Evolutionary conservation across 2,329 filamentous ascomycete genomes (phyloP).

Genomic region (Phaeosphaeriaceae sp.): DNA sequence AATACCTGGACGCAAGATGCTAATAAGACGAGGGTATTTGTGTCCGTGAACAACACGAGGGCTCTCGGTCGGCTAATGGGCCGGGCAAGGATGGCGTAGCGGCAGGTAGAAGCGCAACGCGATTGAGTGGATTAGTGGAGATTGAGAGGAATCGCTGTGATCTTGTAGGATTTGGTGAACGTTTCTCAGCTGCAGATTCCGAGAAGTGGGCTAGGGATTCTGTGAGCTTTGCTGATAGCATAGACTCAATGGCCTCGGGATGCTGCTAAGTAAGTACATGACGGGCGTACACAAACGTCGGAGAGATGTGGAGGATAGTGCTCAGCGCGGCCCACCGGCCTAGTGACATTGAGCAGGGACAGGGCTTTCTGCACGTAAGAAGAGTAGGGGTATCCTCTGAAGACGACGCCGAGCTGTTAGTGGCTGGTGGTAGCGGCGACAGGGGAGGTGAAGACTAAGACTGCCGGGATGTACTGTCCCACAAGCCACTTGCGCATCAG

Average conservation of each 20-base stretch:
- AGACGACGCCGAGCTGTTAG: slow-evolving; percentile 26
- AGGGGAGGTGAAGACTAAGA: slow-evolving; percentile 28
- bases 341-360: slow-evolving; percentile 38
- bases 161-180: not conserved
- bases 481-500: slow-evolving; percentile 35
- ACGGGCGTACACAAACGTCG: slow-evolving; percentile 36
- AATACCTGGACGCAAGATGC: slow-evolving; percentile 25
- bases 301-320: slow-evolving; percentile 48
- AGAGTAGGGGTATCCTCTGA: slow-evolving; percentile 27
- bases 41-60: slow-evolving; percentile 10
- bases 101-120: slow-evolving; percentile 2
- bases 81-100: slow-evolving; percentile 12
- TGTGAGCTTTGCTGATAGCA: slow-evolving; percentile 33
- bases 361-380: slow-evolving; percentile 32
- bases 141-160: slow-evolving; percentile 4
- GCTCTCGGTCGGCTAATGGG: slow-evolving; percentile 23
- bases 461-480: slow-evolving; percentile 23
- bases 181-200: not conserved
- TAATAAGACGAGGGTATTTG: slow-evolving; percentile 35
- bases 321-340: slow-evolving; percentile 38
- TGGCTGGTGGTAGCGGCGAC: slow-evolving; percentile 31
- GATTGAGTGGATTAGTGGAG: slow-evolving; percentile 6
- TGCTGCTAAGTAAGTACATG: slow-evolving; percentile 41
- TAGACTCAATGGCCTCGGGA: slow-evolving; percentile 41
- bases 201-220: slow-evolving; percentile 11